phyloP scores from a whole-genome alignment of 306 rosid genomes.

The Purshia tridentata region DNA sequence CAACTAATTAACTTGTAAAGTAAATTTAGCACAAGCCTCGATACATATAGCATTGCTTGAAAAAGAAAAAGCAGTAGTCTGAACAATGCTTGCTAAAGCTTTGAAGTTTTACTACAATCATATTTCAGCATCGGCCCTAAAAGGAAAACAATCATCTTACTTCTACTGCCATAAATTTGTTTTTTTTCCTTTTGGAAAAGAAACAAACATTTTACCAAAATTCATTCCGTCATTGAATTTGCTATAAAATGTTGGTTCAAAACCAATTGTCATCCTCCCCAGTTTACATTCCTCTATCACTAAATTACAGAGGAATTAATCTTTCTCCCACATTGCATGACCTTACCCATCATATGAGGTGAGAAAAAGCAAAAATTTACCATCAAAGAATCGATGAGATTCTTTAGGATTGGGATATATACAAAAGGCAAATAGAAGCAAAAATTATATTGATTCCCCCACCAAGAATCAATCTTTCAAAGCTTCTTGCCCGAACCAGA shows the following conservation, averaged over 20 bases:
- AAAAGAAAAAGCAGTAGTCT: neutral
- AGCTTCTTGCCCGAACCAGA: constrained; percentile 38
- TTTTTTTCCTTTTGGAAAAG: too few relatives aligned
- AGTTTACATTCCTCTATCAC: neutral
- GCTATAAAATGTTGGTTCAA: neutral
- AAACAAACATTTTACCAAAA: too few relatives aligned
- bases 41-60: too few relatives aligned
- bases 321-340: neutral
- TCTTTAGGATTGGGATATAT: neutral
- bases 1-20: too few relatives aligned
- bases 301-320: neutral
- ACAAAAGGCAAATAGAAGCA: constrained; percentile 11
- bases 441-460: neutral
- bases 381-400: neutral
- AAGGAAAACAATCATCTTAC: too few relatives aligned
- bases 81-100: neutral
- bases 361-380: neutral
- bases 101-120: neutral
- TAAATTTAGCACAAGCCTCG: too few relatives aligned
- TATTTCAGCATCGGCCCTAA: neutral
- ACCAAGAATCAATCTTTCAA: neutral
- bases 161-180: too few relatives aligned
- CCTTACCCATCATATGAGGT: neutral
- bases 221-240: neutral
- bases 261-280: neutral